Percentiles rank a stretch among this genome's conserved stretches.
phyloP scores from a whole-genome alignment of 139 green algal genomes.

The Dunaliella sp. region DNA sequence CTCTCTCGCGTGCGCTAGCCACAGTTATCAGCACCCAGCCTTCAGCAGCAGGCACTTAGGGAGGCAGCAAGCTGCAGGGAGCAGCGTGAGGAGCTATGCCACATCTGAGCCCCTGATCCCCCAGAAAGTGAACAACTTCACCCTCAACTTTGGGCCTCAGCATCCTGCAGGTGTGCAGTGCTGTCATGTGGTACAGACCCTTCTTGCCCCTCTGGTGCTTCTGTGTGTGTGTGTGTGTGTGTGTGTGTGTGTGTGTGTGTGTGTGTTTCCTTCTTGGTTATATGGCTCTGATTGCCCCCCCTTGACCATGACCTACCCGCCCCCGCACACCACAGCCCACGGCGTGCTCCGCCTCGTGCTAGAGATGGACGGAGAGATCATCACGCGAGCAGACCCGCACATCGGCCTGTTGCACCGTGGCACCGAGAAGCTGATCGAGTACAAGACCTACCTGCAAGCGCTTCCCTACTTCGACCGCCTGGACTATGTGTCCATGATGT shows the following conservation, averaged over 20 bases:
- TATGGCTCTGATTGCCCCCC: no score
- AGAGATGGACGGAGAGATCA: conserved; percentile 83
- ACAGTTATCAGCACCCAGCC: neutral
- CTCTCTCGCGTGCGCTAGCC: neutral
- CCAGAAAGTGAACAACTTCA: conserved; percentile 78
- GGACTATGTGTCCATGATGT: conserved; percentile 91
- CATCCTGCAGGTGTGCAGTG: no score
- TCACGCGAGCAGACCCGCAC: conserved; percentile 70
- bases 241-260: no score
- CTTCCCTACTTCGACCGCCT: conserved; percentile 89
- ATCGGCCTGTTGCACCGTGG: conserved; percentile 83
- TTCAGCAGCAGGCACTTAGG: no score
- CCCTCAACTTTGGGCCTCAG: conserved; percentile 90
- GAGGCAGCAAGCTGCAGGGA: no score
- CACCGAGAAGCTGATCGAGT: conserved; percentile 89
- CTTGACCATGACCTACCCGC: conserved; percentile 91
- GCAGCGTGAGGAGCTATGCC: conserved; percentile 13
- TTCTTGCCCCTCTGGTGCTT: no score
- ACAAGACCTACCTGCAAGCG: conserved; percentile 85
- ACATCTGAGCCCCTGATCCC: conserved; percentile 45
- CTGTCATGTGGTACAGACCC: no score
- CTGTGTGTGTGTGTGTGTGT: no score
- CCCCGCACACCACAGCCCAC: conserved; percentile 84
- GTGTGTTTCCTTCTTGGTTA: no score
- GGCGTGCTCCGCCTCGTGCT: conserved; percentile 84